Percentiles rank a stretch among this genome's conserved stretches.
phyloP scores from a whole-genome alignment of 2,329 filamentous ascomycete genomes.

The Xylariales sp. region DNA sequence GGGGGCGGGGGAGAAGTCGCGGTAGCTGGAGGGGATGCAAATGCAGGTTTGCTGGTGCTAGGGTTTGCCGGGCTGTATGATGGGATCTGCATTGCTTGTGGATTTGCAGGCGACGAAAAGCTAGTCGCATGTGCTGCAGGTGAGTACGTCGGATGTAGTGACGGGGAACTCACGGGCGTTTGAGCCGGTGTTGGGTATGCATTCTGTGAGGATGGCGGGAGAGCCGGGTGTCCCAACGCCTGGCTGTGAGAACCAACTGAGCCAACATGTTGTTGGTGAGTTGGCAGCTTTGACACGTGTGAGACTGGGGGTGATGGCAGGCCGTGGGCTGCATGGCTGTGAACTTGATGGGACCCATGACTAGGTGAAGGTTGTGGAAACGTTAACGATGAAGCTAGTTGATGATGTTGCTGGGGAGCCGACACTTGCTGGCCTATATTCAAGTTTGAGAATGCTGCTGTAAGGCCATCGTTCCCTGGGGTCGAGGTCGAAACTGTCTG shows the following conservation, averaged over 20 bases:
- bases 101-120: background rate
- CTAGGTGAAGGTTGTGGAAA: slow-evolving; percentile 3
- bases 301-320: slow-evolving; percentile 30
- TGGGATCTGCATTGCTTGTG: slow-evolving; percentile 21
- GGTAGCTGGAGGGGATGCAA: slow-evolving; percentile 26
- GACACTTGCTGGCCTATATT: slow-evolving; percentile 27
- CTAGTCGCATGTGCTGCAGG: slow-evolving; percentile 15
- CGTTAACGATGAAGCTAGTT: slow-evolving; percentile 2
- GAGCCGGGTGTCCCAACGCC: background rate
- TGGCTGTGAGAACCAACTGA: slow-evolving; percentile 20
- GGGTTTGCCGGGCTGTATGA: slow-evolving; percentile 31
- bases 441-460: slow-evolving; percentile 33
- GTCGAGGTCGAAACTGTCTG: slow-evolving; percentile 15
- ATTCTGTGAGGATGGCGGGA: slow-evolving; percentile 10
- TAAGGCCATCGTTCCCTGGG: slow-evolving; percentile 21
- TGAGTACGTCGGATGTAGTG: slow-evolving; percentile 19
- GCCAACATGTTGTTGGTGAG: slow-evolving; percentile 21
- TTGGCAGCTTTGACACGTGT: background rate
- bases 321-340: slow-evolving; percentile 17
- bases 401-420: slow-evolving; percentile 15
- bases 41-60: slow-evolving; percentile 20
- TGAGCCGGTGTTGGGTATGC: slow-evolving; percentile 31
- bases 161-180: slow-evolving; percentile 30
- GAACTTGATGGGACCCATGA: slow-evolving; percentile 16
- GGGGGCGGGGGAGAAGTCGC: slow-evolving; percentile 2